phyloP scores from a whole-genome alignment of 345 rosid species.

The Euphorbia pulcherrima region DNA sequence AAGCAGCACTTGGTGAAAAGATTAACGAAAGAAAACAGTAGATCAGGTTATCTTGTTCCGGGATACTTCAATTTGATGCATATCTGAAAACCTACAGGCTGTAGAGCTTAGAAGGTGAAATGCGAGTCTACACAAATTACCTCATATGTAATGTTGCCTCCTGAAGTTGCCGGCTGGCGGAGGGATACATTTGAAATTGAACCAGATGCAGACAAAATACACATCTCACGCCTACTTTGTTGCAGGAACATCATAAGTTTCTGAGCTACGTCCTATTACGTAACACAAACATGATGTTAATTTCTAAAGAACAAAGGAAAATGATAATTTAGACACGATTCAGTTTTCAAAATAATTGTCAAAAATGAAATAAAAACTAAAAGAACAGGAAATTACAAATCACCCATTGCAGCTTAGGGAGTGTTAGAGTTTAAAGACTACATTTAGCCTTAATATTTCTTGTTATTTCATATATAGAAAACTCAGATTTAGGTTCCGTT shows the following conservation, averaged over 20 bases:
- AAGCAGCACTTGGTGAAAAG: background rate
- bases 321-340: background rate
- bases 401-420: too few relatives aligned
- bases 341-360: too few relatives aligned
- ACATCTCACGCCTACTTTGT: conserved; percentile 74
- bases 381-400: too few relatives aligned
- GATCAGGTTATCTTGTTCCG: background rate
- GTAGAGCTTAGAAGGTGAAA: background rate
- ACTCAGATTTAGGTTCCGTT: too few relatives aligned
- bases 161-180: conserved; percentile 74
- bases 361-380: too few relatives aligned
- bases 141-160: conserved; percentile 76
- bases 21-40: background rate
- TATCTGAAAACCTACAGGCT: conserved; percentile 1
- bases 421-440: too few relatives aligned
- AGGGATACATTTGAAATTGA: conserved; percentile 71
- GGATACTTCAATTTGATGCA: background rate
- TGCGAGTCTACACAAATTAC: conserved; percentile 32
- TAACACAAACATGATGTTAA: conserved; percentile 22
- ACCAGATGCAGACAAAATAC: conserved; percentile 88
- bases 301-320: conserved; percentile 10
- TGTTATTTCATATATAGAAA: too few relatives aligned
- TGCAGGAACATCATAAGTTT: conserved; percentile 62
- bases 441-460: too few relatives aligned
- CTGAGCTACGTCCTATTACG: conserved; percentile 74